Evolutionary conservation across 129 eudicot genomes (phyloP).

Genomic region (Saussurea involucrata): DNA sequence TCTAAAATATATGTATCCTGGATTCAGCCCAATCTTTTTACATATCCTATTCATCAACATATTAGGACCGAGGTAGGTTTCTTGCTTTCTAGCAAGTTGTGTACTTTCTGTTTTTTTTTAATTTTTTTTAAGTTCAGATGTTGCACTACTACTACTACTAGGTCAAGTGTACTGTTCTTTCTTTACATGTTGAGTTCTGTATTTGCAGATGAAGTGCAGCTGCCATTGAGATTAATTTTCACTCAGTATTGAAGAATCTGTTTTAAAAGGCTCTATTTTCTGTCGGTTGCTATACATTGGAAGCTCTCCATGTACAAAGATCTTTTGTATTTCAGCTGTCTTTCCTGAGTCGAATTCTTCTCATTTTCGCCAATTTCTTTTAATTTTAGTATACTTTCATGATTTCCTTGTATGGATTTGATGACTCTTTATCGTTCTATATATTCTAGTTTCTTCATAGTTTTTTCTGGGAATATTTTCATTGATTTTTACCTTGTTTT

Average conservation of each 20-base stretch:
- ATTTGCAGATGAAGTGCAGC: constrained; percentile 48
- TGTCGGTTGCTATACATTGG: constrained; percentile 23
- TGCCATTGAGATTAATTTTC: constrained; percentile 31
- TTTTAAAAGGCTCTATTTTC: constrained; percentile 18
- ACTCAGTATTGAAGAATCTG: constrained; percentile 19
- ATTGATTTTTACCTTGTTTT: constrained; percentile 10
- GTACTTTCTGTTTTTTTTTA: constrained; percentile 11
- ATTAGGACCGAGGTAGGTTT: not conserved
- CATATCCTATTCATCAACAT: not conserved
- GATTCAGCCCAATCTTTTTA: not conserved
- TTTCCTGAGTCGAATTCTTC: constrained; percentile 18
- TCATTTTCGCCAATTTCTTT: constrained; percentile 11
- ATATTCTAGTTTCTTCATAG: not conserved
- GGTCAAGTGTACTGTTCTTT: not conserved
- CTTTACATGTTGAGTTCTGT: constrained; percentile 33
- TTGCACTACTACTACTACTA: not conserved
- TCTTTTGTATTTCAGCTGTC: constrained; percentile 17
- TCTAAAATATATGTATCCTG: not conserved
- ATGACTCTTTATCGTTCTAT: constrained; percentile 17
- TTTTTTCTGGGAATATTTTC: constrained; percentile 15
- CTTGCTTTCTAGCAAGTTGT: constrained; percentile 2
- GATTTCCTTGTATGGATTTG: constrained; percentile 25
- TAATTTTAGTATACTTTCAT: constrained; percentile 12
- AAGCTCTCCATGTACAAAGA: constrained; percentile 29
- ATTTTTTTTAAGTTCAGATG: constrained; percentile 9